Conservation (phyloP, 306 rosid species). For the Malus sylvestris region DNA sequence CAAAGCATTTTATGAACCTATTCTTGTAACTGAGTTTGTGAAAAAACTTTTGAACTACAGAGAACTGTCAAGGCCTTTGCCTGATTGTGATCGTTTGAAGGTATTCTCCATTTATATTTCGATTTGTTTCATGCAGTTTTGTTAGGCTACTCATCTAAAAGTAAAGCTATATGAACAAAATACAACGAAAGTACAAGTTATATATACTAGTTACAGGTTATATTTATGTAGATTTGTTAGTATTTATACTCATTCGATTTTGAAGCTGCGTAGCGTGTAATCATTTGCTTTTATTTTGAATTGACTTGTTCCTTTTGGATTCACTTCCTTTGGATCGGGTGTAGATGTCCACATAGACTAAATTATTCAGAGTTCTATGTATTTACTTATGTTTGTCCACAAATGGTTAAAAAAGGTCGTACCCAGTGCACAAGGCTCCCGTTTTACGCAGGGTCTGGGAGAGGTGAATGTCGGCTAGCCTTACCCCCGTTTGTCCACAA, state of each 20-base stretch:
- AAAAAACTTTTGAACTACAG: slow-evolving; percentile 15
- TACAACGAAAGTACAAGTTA: background rate
- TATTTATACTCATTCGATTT: background rate
- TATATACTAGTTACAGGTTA: background rate
- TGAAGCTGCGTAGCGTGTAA: background rate
- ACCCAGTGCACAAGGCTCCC: too few relatives aligned
- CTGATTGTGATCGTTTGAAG: slow-evolving; percentile 54
- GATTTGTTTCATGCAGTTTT: too few relatives aligned
- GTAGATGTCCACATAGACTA: background rate
- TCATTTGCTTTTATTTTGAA: background rate
- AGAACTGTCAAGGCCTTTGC: slow-evolving; percentile 26
- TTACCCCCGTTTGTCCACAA: too few relatives aligned
- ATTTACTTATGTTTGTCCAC: background rate
- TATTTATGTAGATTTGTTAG: background rate
- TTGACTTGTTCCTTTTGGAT: background rate
- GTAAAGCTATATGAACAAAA: too few relatives aligned
- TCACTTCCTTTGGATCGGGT: background rate
- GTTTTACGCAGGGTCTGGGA: too few relatives aligned
- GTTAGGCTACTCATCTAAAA: too few relatives aligned
- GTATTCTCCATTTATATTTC: slow-evolving; percentile 18
- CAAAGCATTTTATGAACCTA: slow-evolving; percentile 48
- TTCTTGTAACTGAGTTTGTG: slow-evolving; percentile 37
- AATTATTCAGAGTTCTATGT: background rate
- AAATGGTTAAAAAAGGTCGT: too few relatives aligned
- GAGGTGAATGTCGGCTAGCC: too few relatives aligned